Evolutionary conservation across 805 yeast species (phyloP), one percentile per base, ranked within the genome.

Genomic region (Scheffersomyces amazonensis): DNA sequence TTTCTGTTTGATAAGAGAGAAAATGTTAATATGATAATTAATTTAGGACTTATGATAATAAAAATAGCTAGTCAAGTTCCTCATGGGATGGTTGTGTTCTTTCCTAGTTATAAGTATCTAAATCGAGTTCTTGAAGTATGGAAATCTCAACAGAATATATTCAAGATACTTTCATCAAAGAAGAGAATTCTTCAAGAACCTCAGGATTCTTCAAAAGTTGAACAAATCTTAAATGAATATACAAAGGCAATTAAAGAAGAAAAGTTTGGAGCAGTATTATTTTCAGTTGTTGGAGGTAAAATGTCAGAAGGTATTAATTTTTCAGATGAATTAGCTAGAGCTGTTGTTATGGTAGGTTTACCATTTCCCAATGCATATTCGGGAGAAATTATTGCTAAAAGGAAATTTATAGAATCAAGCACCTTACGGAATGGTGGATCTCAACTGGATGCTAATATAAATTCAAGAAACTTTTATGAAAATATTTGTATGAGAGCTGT

Each of bases 301-400:
- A 70, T 90, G 63, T 87, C 96, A 0, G 98, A 90, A 58, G 98
- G 98, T 4, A 91, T 90, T 31, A 90, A 90, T 54, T 90, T 91
- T 56, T 77, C 90, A 9, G 91, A 89, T 52, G 80, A 83, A 28
- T 62, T 91, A n/a, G 96, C 96, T 1, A 69, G 97, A 41, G 89
- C 87, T 0, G 90, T 91, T 0, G 66, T 87, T 2, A 83, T 91
- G 84, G 69, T 87, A 10, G 98, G 97, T 0, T 57, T 91, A 28
- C 97, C 98, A 2, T 91, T 75, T 50, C 97, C 98, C 0, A 91
- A 89, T 57, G 75, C 83, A 0, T 76, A 74, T 50, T 81, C 93
- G 19, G 95, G 91, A 31, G 96, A 88, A 47, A 65, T 89, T 48
- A 72, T 83, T 18, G 86, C 95, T 10, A 84, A 79, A 53, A 67